phyloP scores from a whole-genome alignment of 345 rosid genomes.

The Microthlaspi erraticum region DNA sequence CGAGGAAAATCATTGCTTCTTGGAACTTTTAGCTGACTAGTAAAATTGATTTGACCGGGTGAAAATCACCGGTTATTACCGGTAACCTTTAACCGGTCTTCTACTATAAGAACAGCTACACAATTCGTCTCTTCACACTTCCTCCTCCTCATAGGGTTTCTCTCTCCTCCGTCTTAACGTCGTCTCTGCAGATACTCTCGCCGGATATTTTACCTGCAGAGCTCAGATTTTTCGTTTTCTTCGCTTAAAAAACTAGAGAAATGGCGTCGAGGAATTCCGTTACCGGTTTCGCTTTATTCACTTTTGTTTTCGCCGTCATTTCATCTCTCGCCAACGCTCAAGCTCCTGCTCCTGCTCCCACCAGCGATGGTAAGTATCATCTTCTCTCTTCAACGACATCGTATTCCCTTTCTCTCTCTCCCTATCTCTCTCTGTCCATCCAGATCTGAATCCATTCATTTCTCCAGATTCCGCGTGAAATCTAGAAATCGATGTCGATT shows the following conservation, averaged over 20 bases:
- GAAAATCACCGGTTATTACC: slow-evolving; percentile 35
- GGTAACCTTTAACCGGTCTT: slow-evolving; percentile 18
- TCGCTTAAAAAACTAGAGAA: slow-evolving; percentile 15
- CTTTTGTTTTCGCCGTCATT: slow-evolving; percentile 46
- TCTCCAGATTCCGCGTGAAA: slow-evolving; percentile 10
- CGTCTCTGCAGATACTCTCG: slow-evolving; percentile 40
- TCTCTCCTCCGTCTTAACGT: slow-evolving; percentile 8
- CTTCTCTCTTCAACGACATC: background rate
- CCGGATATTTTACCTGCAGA: slow-evolving; percentile 27
- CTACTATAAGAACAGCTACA: slow-evolving; percentile 26
- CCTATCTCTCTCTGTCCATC: background rate
- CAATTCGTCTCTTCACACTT: slow-evolving; percentile 19
- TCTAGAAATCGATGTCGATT: slow-evolving; percentile 11
- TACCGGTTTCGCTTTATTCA: slow-evolving; percentile 36
- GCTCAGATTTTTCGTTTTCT: background rate
- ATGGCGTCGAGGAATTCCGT: slow-evolving; percentile 34
- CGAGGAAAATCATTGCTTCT: slow-evolving; percentile 23
- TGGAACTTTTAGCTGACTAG: slow-evolving; percentile 16
- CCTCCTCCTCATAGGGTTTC: slow-evolving; percentile 9
- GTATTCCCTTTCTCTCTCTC: slow-evolving; percentile 11
- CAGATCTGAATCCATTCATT: slow-evolving; percentile 35
- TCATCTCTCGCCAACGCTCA: slow-evolving; percentile 50
- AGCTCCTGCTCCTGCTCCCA: slow-evolving; percentile 67
- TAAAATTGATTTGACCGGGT: slow-evolving; percentile 17
- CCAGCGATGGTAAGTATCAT: slow-evolving; percentile 60